These are phyloP conservation scores for Arthrobotrys sinensis DNA, from an alignment of 2,329 filamentous ascomycete genomes.

Conservation along the genomic window DNA sequence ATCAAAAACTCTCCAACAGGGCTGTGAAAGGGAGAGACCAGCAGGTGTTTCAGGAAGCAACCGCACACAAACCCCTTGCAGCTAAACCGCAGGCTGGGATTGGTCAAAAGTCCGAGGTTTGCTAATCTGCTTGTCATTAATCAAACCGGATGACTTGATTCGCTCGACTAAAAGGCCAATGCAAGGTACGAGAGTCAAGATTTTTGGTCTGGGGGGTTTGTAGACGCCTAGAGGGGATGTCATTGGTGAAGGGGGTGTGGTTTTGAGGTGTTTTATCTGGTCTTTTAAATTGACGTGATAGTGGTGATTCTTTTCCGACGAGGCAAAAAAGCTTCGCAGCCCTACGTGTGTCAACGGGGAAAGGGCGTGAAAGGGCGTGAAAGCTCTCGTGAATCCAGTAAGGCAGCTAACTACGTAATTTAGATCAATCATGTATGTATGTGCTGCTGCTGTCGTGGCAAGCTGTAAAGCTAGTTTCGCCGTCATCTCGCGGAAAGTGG, in stretches of 20 bases:
- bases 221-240: neutral
- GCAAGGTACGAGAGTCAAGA: slow-evolving; percentile 11
- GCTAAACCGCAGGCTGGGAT: slow-evolving; percentile 14
- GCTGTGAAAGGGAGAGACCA: slow-evolving; percentile 14
- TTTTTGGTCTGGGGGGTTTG: neutral
- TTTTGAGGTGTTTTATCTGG: slow-evolving; percentile 19
- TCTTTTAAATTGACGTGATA: slow-evolving; percentile 17
- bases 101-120: slow-evolving; percentile 1
- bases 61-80: slow-evolving; percentile 28
- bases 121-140: neutral
- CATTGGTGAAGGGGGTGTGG: neutral
- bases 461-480: slow-evolving; percentile 2
- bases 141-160: neutral
- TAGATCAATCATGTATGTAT: slow-evolving; percentile 3
- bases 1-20: neutral
- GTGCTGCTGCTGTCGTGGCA: slow-evolving; percentile 11
- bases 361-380: no score
- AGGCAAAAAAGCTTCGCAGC: neutral
- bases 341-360: neutral
- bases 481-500: slow-evolving; percentile 10
- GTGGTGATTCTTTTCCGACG: neutral
- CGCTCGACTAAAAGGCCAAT: slow-evolving; percentile 10
- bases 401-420: slow-evolving; percentile 2
- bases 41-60: slow-evolving; percentile 25
- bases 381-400: neutral